phyloP scores from a whole-genome alignment of 139 green algal species.

The Asterochloris erici region DNA sequence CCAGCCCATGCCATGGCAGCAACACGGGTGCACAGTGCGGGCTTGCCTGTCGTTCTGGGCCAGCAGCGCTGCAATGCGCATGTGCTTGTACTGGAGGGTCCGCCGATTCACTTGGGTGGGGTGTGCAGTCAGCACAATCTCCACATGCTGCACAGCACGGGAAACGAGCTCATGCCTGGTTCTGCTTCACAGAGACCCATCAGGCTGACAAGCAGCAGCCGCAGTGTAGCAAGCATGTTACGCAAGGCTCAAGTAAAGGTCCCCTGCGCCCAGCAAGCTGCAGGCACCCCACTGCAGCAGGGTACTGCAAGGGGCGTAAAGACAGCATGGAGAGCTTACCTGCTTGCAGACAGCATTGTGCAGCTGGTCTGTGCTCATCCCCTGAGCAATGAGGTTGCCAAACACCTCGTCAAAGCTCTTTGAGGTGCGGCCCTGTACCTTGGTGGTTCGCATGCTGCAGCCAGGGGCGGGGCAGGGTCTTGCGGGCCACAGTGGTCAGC shows the following conservation, averaged over 20 bases:
- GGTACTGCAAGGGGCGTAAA: too few species aligned
- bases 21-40: not conserved
- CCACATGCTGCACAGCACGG: conserved; percentile 35
- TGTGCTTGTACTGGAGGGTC: conserved; percentile 90
- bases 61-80: conserved; percentile 73
- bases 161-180: too few species aligned
- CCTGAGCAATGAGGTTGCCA: conserved; percentile 56
- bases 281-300: too few species aligned
- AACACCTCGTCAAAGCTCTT: conserved; percentile 72
- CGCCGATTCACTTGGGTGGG: conserved; percentile 91
- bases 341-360: conserved; percentile 66
- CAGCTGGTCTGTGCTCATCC: conserved; percentile 61
- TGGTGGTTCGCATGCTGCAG: conserved; percentile 64
- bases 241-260: too few species aligned
- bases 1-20: not conserved
- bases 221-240: too few species aligned
- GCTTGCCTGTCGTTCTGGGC: conserved; percentile 64
- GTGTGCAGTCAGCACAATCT: conserved; percentile 92
- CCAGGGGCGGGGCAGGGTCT: too few species aligned
- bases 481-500: too few species aligned
- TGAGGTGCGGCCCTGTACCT: conserved; percentile 39
- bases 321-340: conserved; percentile 11
- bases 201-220: too few species aligned
- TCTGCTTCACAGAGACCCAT: too few species aligned
- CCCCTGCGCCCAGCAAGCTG: too few species aligned